Percentiles rank a stretch among this genome's conserved stretches.
phyloP scores from a whole-genome alignment of 805 yeast species.

The Lipomyces chichibuensis region DNA sequence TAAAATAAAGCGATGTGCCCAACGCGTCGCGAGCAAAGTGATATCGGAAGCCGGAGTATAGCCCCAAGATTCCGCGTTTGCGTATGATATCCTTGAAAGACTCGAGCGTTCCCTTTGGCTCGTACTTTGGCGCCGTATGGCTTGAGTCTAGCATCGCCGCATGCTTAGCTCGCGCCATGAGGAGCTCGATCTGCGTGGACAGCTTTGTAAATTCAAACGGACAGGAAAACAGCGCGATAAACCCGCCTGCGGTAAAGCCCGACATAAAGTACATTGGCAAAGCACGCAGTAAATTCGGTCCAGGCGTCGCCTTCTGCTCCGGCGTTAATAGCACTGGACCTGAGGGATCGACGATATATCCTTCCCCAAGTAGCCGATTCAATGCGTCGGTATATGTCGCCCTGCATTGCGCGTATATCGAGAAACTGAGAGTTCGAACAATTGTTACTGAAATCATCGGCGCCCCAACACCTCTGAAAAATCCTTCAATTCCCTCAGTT shows the following conservation, averaged over 20 bases:
- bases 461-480: constrained; percentile 66
- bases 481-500: constrained; percentile 68
- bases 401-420: constrained; percentile 61
- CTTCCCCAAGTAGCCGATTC: constrained; percentile 15
- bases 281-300: constrained; percentile 22
- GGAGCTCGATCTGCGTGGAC: constrained; percentile 67
- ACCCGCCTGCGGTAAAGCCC: constrained; percentile 69
- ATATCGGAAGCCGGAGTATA: constrained; percentile 73
- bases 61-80: constrained; percentile 62
- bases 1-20: constrained; percentile 73
- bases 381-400: constrained; percentile 43
- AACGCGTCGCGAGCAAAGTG: constrained; percentile 70
- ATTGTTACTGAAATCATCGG: constrained; percentile 42
- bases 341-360: constrained; percentile 22
- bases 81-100: constrained; percentile 59
- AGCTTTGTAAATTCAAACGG: constrained; percentile 86
- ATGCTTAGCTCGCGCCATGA: constrained; percentile 45
- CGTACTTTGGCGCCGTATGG: constrained; percentile 36
- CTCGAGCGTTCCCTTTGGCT: constrained; percentile 46
- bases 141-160: constrained; percentile 43
- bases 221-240: constrained; percentile 67
- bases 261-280: constrained; percentile 45
- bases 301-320: constrained; percentile 23
- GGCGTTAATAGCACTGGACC: constrained; percentile 20
- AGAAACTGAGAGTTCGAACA: constrained; percentile 66